A percentile compares a stretch with the other conserved stretches of the same genome.
These are phyloP conservation scores for Cylindricascospora bacillispora DNA, from an alignment of 1,139 yeast genomes.

Conservation along the genomic window DNA sequence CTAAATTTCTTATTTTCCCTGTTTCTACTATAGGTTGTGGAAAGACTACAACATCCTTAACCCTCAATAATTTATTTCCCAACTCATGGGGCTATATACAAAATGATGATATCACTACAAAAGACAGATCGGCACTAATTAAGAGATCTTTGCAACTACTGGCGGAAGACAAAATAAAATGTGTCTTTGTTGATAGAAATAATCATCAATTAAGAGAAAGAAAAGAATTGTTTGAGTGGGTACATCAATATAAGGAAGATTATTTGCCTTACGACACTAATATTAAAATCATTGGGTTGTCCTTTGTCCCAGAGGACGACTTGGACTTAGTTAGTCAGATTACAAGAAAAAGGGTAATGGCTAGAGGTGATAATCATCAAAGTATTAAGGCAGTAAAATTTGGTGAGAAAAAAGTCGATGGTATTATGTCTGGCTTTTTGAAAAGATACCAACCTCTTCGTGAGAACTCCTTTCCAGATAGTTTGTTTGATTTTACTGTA, in stretches of 20 bases:
- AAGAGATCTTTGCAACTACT: slow-evolving; percentile 36
- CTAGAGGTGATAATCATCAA: slow-evolving; percentile 85
- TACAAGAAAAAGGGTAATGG: slow-evolving; percentile 47
- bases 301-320: slow-evolving; percentile 41
- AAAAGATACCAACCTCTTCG: slow-evolving; percentile 53
- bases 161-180: slow-evolving; percentile 24
- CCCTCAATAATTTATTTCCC: slow-evolving; percentile 44
- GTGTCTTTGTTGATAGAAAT: slow-evolving; percentile 73
- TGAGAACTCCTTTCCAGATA: slow-evolving; percentile 43
- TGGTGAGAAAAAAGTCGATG: slow-evolving; percentile 36
- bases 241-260: slow-evolving; percentile 31
- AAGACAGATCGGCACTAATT: slow-evolving; percentile 38
- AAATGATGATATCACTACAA: slow-evolving; percentile 60
- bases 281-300: slow-evolving; percentile 48
- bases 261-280: slow-evolving; percentile 28
- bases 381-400: slow-evolving; percentile 48
- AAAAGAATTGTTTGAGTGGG: slow-evolving; percentile 45
- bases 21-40: slow-evolving; percentile 94
- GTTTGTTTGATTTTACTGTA: slow-evolving; percentile 50
- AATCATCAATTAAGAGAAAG: slow-evolving; percentile 68
- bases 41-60: slow-evolving; percentile 69
- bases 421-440: slow-evolving; percentile 64
- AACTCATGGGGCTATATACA: slow-evolving; percentile 64
- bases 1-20: slow-evolving; percentile 59
- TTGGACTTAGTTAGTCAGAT: slow-evolving; percentile 26